A percentile compares a stretch with the other conserved stretches of the same genome.
These are phyloP conservation scores for Sarocladium oryzae DNA, from an alignment of 2,329 filamentous ascomycete species.

Conservation along the genomic window DNA sequence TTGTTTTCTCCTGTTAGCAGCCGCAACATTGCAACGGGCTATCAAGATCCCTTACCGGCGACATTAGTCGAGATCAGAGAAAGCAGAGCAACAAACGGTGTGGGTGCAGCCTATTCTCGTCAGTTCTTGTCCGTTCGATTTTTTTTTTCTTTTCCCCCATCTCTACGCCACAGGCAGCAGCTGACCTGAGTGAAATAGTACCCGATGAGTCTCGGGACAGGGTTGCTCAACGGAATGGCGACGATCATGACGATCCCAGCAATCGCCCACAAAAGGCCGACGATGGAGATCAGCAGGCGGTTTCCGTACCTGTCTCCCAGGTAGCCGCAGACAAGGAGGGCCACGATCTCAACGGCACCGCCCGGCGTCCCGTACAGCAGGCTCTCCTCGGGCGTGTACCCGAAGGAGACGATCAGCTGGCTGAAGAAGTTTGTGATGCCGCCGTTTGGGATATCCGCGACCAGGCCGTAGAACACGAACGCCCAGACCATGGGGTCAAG, in stretches of 20 bases:
- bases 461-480: constrained; percentile 43
- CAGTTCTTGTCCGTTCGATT: not conserved
- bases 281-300: constrained; percentile 12
- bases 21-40: no score
- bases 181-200: constrained; percentile 56
- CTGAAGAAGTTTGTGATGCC: constrained; percentile 29
- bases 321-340: constrained; percentile 44
- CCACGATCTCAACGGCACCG: constrained; percentile 57
- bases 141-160: not conserved
- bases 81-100: constrained; percentile 34
- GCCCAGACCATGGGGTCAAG: constrained; percentile 53
- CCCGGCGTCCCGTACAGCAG: constrained; percentile 60
- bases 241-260: constrained; percentile 26
- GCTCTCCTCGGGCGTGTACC: constrained; percentile 56
- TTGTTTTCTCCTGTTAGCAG: not conserved
- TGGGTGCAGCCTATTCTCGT: not conserved
- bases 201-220: constrained; percentile 45
- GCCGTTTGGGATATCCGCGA: constrained; percentile 34
- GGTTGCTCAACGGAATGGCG: constrained; percentile 32
- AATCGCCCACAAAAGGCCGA: constrained; percentile 19
- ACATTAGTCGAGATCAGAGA: constrained; percentile 24
- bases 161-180: no score
- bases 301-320: constrained; percentile 12
- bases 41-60: constrained; percentile 21
- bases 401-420: constrained; percentile 37